Evolutionary conservation across 2,329 filamentous ascomycete species (phyloP), one percentile per base, ranked within the genome.

Genomic region (Fusarium chaquense): DNA sequence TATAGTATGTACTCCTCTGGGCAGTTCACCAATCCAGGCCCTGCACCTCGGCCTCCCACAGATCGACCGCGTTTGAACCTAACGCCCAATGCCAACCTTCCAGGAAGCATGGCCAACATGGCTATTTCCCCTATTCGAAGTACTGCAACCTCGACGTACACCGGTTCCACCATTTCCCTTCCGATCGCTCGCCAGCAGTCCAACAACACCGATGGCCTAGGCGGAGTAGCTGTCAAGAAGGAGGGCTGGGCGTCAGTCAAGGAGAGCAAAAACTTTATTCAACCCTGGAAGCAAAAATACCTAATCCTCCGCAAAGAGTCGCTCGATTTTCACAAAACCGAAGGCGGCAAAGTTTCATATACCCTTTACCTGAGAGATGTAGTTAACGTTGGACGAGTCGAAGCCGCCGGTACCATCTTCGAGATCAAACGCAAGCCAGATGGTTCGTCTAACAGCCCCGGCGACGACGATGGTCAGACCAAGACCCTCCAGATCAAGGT

Each of bases 1-100:
- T 33, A 26, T 75, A 89, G 86, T 77, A 80, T 86, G 74, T 90
- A 89, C 77, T 82, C 86, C 43, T 83, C 84, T 70, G 87, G 85
- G 75, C 88, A 90, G 80, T 98, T 98, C 83, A 97, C 98, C 92
- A 98, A 98, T 81, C 94, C 96, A 67, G 94, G 96, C 71, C 95
- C 96, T 74, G 95, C 96, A 73, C 96, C 96, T 71, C 91, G 92
- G 76, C 95, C 96, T 65, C 96, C 95, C 22, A 90, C 87, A 64
- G 93, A 96, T 77, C 89, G 93, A 75, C 93, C 94, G 65, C 91
- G 93, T 77, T 88, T 97, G 72, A 90, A 90, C 75, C 86, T 97
- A 65, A 93, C 92, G 43, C 94, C 91, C 66, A 92, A 88, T 78
- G 87, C 89, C 74, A 93, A 90, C 78, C 84, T 93, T 24, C 89